Percentiles rank a stretch among this genome's conserved stretches.
These are phyloP conservation scores for Xerophyta viscosa DNA, from an alignment of 106 monocot species.

Conservation along the genomic window DNA sequence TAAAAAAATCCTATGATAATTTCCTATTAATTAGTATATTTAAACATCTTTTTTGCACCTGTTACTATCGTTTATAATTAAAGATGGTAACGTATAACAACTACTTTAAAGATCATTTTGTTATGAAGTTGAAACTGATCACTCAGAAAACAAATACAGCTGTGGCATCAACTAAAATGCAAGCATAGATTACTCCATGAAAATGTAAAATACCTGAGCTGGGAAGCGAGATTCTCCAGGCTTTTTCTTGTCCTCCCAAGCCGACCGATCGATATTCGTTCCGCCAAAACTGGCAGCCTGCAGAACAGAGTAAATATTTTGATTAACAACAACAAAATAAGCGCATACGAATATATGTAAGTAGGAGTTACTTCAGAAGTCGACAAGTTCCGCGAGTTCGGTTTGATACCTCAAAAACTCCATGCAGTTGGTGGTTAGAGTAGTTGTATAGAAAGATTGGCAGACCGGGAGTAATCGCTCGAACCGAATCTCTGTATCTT, in stretches of 20 bases:
- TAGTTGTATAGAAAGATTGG: slow-evolving; percentile 98
- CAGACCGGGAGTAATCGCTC: slow-evolving; percentile 87
- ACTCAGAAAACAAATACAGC: not conserved
- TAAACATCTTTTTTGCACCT: too few species aligned
- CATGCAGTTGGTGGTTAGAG: slow-evolving; percentile 90
- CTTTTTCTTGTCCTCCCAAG: slow-evolving; percentile 97
- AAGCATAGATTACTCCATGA: not conserved
- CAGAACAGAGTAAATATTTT: not conserved
- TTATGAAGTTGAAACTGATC: not conserved
- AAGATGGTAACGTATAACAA: too few species aligned
- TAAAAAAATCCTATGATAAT: too few species aligned
- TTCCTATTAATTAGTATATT: too few species aligned
- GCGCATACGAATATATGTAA: not conserved
- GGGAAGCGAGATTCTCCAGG: slow-evolving; percentile 94
- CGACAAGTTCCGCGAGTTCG: not conserved
- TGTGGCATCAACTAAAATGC: not conserved
- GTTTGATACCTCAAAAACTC: slow-evolving; percentile 63
- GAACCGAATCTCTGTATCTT: slow-evolving; percentile 85
- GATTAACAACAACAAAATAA: not conserved
- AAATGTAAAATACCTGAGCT: slow-evolving; percentile 53
- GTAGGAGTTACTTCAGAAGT: too few species aligned
- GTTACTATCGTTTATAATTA: too few species aligned
- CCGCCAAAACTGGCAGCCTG: slow-evolving; percentile 98
- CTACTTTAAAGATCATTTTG: too few species aligned
- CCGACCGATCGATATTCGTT: slow-evolving; percentile 82